Base-by-base conservation (phyloP, 768 basidiomycete genomes). In the Boletus fagicola region DNA sequence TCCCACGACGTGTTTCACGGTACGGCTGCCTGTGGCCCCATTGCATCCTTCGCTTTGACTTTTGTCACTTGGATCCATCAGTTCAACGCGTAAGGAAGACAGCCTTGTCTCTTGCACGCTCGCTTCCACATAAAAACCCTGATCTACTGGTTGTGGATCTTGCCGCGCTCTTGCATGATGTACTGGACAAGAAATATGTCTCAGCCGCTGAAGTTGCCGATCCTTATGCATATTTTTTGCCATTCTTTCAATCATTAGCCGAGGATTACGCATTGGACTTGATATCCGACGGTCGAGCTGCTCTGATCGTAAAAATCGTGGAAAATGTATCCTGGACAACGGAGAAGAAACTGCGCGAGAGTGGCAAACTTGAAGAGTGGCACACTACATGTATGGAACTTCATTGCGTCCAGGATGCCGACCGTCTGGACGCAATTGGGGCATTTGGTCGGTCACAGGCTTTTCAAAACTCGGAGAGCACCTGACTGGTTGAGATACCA, bases 251-350 rank as follows among this genome's bases (percentile, higher is more conserved):
- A 53, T 72, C 69, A 5, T 72, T 81, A 66, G 76, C 76, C 5
- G 64, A 64, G 4, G 67, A 74, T 49, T 72, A 77, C 51, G 78
- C 76, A 4, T 55, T 86, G 24, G 83, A 89, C 65, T 74, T 89
- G 30, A 73, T 90, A 44, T 62, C 70, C 15, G 83, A 88, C 53
- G 84, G 85, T 2, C 80, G 87, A 28, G 87, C 84, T 28, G 74
- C 72, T 43, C 62, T 75, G 22, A 77, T 91, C 47, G 74, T 81
- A 26, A 75, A 72, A 61, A 83, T 95, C 57, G 77, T 94, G 30
- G 86, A 91, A 33, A 87, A 86, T 59, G 86, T 94, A 4, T 92
- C 89, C 0, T 95, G 91, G 90, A 86, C 82, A 43, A 93, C 87
- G 3, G 94, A 95, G 72, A 87, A 85, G 68, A 83, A 78, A 59